Evolutionary conservation across 2,329 filamentous ascomycete genomes (phyloP), one percentile per base, ranked within the genome.

Genomic region (Bipolaris gigantea): DNA sequence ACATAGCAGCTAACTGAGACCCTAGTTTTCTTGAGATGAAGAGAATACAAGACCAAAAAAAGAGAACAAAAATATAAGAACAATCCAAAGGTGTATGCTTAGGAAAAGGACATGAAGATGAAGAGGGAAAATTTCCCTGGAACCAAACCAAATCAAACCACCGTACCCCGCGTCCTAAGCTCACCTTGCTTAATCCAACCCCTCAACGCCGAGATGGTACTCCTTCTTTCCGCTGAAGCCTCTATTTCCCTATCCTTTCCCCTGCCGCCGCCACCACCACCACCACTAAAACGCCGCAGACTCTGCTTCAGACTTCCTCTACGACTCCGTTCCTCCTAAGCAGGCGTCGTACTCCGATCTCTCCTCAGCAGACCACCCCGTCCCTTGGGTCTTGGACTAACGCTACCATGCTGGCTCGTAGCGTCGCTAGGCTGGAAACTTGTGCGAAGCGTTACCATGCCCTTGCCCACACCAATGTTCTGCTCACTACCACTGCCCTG

Each of bases 391-490:
- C 59, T 27, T 0, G 64, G 64, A 38, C 63, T 65, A 60, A 69
- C 66, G 33, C 74, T 74, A 13, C 76, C 78, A 48, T 52, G 55
- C 15, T 48, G 53, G 40, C 68, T 69, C 9, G 16, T 54, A 18
- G 56, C 59, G 38, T 73, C 87, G 0, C 79, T 76, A 0, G 76
- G 75, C 23, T 78, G 78, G 67, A 96, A 97, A 49, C 79, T 84
- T 70, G 88, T 94, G 77, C 86, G 88, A 42, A 97, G 73, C 0
- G 85, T 80, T 1, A 97, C 87, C 1, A 77, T 82, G 21, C 91
- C 92, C 33, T 78, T 80, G 11, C 93, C 93, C 23, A 92, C 86
- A 32, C 79, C 83, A 48, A 99, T 76, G 36, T 85, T 80, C 79
- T 93, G 94, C 63, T 93, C 88, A 27, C 81, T 77, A 30, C 81